A percentile compares a stretch with the other conserved stretches of the same genome.
These are phyloP conservation scores for Aphanomyces invadans DNA, from an alignment of 352 stramenopile species.

Conservation along the genomic window DNA sequence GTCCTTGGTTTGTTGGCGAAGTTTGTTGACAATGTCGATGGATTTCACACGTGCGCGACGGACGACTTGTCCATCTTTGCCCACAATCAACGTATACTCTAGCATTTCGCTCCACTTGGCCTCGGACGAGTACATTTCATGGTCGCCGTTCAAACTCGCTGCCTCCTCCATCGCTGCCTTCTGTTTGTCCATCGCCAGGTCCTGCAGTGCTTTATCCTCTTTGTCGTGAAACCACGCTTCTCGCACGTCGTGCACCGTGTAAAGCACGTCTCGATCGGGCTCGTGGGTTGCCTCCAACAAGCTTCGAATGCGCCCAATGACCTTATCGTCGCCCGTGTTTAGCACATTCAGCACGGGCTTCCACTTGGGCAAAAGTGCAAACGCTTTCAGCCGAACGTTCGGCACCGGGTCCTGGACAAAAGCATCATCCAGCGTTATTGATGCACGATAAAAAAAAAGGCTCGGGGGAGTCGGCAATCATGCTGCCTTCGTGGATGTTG, in stretches of 20 bases:
- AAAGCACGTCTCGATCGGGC: conserved; percentile 57
- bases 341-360: conserved; percentile 36
- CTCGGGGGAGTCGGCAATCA: not conserved
- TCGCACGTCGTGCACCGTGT: conserved; percentile 38
- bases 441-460: not conserved
- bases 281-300: conserved; percentile 59
- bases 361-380: conserved; percentile 55
- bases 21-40: conserved; percentile 69
- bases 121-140: conserved; percentile 69
- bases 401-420: conserved; percentile 39
- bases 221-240: conserved; percentile 28
- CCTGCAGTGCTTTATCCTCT: not conserved
- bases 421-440: not conserved
- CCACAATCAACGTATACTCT: conserved; percentile 75
- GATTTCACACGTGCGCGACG: conserved; percentile 73
- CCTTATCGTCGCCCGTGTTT: conserved; percentile 55
- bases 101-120: conserved; percentile 83
- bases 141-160: conserved; percentile 49
- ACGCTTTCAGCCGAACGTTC: conserved; percentile 69
- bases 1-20: conserved; percentile 27
- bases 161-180: conserved; percentile 53
- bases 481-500: too few species aligned
- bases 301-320: conserved; percentile 55
- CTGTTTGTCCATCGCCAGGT: conserved; percentile 45
- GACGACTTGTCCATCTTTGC: conserved; percentile 77